A percentile compares a stretch with the other conserved stretches of the same genome.
These are phyloP conservation scores for Naematelia aurantialba DNA, from an alignment of 768 basidiomycete genomes.

Conservation along the genomic window DNA sequence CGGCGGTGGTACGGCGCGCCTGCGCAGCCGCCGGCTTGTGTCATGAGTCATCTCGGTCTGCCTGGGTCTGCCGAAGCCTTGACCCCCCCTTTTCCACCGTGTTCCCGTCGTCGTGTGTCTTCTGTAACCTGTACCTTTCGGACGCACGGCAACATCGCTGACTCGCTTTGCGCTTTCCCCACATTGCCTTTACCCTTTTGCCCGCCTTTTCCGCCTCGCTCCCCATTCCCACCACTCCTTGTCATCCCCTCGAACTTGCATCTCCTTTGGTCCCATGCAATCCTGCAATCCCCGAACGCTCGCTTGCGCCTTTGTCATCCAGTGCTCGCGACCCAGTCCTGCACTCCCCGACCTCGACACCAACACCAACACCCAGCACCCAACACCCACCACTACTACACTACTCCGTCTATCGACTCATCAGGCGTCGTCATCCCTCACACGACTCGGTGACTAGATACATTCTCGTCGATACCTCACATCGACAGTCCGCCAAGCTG, in stretches of 20 bases:
- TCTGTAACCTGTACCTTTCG: background rate
- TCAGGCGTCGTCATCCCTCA: constrained; percentile 3
- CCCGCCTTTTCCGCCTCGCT: too few species aligned
- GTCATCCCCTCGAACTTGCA: too few species aligned
- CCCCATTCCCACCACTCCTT: background rate
- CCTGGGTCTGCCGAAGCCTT: too few species aligned
- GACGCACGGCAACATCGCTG: background rate
- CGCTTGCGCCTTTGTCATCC: background rate
- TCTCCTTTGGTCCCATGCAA: too few species aligned
- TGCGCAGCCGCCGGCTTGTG: too few species aligned
- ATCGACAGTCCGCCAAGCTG: constrained; percentile 24
- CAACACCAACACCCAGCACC: background rate
- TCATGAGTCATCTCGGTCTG: too few species aligned
- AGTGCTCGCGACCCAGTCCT: constrained; percentile 51
- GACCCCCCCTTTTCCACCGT: background rate
- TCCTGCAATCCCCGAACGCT: too few species aligned
- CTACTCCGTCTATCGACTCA: constrained; percentile 4
- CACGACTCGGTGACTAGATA: constrained; percentile 5
- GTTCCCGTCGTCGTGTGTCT: background rate
- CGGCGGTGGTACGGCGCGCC: too few species aligned
- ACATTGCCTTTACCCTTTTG: too few species aligned
- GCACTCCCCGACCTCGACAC: constrained; percentile 33
- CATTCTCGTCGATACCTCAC: background rate
- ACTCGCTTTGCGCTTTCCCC: background rate
- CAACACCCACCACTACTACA: too few species aligned